Evolutionary conservation across 345 rosid genomes (phyloP), one percentile per base, ranked within the genome.

Genomic region (Hibiscus tridactylites): DNA sequence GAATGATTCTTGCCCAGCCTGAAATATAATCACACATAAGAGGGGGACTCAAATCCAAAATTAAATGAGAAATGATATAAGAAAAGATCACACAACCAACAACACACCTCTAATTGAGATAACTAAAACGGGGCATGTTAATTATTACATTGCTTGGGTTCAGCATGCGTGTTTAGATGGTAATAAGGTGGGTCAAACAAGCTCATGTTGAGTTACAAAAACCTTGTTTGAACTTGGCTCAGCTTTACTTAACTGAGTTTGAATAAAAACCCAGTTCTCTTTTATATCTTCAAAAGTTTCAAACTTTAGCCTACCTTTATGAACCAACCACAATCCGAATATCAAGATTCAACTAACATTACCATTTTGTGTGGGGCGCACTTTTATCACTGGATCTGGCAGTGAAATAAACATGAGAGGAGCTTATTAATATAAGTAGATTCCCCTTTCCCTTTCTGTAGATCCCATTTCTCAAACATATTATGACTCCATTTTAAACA

Each of bases 1-100:
- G 79, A 94, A 94, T 31, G 96, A 91, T 83, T 94, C 98, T 83
- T 94, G 98, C 24, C 97, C 97, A 16, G 98, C 98, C 97, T 94
- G 69, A 72, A 47, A 68, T 13, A 61, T 44, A 35, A 72, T 21
- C 7, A 56, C 29, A 42, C 17, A 65, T 17, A 46, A 71, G 24
- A 54, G 28, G 13, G 26, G 31, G 24, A 24, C 13, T 67, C 58
- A 67, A 49, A 47, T 26, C 54, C 57, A 47, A 39, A 26, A 47
- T 47, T 28, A 11, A 50, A 49, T 15, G 21, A 67, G 21, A 13
- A 66, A 47, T 46, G 70, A 11, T 24, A 47, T 15, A 57, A 52
- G 31, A 9, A 57, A 26, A 28, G 8, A 67, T 24, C 13, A 24
- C 12, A 13, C 35, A 46, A 66, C 37, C 35, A 21, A 65, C 10